Percentiles rank a stretch among this genome's conserved stretches.
Conservation (phyloP, 2,329 filamentous ascomycete species). For the Calonectria pauciramosa region DNA sequence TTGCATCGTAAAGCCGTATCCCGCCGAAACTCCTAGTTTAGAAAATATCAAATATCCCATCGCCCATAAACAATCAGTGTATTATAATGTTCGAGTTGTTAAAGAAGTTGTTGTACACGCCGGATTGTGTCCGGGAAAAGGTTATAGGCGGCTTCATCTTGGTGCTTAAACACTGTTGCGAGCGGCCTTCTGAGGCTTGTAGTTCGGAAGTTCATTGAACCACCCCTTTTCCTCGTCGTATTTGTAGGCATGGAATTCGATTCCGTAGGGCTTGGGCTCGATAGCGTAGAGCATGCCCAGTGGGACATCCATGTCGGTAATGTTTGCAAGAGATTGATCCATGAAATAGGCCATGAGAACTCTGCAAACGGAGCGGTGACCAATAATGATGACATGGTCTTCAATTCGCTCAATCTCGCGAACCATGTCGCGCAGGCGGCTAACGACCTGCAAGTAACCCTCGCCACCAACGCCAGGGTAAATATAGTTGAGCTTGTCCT, state of each 20-base stretch:
- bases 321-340: slow-evolving; percentile 89
- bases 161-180: slow-evolving; percentile 47
- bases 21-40: slow-evolving; percentile 39
- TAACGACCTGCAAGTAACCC: slow-evolving; percentile 97
- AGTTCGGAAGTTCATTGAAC: slow-evolving; percentile 90
- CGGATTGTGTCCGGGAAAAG: slow-evolving; percentile 24
- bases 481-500: slow-evolving; percentile 94
- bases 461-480: slow-evolving; percentile 97
- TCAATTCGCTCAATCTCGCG: slow-evolving; percentile 97
- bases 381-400: slow-evolving; percentile 92
- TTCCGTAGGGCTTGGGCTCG: slow-evolving; percentile 97
- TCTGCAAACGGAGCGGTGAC: slow-evolving; percentile 91
- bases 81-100: slow-evolving; percentile 24
- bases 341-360: slow-evolving; percentile 98
- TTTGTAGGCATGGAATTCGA: slow-evolving; percentile 95
- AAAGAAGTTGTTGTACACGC: slow-evolving; percentile 40
- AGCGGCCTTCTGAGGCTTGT: slow-evolving; percentile 74
- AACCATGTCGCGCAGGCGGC: slow-evolving; percentile 93
- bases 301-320: slow-evolving; percentile 94
- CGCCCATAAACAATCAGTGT: slow-evolving; percentile 10
- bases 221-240: slow-evolving; percentile 84
- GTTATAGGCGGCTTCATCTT: neutral
- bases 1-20: slow-evolving; percentile 38
- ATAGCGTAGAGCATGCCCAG: slow-evolving; percentile 94
- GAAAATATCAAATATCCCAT: slow-evolving; percentile 20